Base-by-base conservation (phyloP, 2,329 filamentous ascomycete genomes). In the Alternaria brassicicola region DNA sequence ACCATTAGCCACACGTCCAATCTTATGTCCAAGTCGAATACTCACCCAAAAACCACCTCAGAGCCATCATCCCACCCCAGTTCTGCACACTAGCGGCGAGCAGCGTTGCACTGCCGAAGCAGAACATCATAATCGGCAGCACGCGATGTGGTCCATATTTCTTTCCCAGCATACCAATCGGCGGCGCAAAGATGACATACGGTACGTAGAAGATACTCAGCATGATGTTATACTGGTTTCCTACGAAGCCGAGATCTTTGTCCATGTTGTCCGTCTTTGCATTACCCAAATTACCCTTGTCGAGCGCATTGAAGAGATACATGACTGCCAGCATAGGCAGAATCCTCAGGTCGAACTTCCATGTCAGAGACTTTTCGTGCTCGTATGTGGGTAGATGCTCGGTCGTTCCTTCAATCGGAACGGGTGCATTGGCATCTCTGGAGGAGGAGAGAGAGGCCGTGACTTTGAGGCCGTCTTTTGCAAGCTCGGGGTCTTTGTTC, bases 151-250 rank as follows among this genome's bases (percentile, higher is more conserved):
- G 86, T 0, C 88, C 88, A 68, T 83, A 89, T 59, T 85, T 87
- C 78, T 90, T 92, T 52, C 88, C 89, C 4, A 89, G 70, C 78
- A 92, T 88, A 12, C 80, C 82, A 36, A 91, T 76, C 2, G 87
- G 85, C 0, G 88, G 88, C 2, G 88, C 89, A 52, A 87, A 89
- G 3, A 92, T 70, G 33, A 91, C 89, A 71, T 89, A 92, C 0
- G 89, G 89, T 6, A 92, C 81, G 75, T 90, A 93, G 80, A 93
- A 93, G 63, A 93, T 87, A 46, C 65, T 50, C 33, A 92, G 76
- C 46, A 91, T 83, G 26, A 87, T 82, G 71, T 91, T 91, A 78
- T 92, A 91, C 71, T 91, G 83, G 62, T 86, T 83, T 1, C 78
- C 74, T 41, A 82, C 82, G 76, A 92, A 88, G 30, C 84, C 73